Base-by-base conservation (phyloP, 2,329 filamentous ascomycete genomes). In the Pestalotiopsis sp. region DNA sequence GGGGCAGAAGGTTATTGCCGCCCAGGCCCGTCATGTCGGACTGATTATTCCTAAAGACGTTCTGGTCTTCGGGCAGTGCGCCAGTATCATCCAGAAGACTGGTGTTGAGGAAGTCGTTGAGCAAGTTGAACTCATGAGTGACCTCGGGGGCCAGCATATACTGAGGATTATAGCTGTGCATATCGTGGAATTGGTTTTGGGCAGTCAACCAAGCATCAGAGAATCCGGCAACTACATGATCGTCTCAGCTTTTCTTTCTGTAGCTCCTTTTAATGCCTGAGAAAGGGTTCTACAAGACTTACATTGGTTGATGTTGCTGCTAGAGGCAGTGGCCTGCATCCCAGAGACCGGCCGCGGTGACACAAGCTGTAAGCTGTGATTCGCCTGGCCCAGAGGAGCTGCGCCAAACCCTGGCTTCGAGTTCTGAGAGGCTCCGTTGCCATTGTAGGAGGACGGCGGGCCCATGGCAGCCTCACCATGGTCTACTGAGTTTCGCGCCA, bases 131-230 rank as follows among this genome's bases (percentile, higher is more conserved):
- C 83, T 99, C 96, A 81, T 96, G 96, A 69, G 92, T 94, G 74
- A 98, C 93, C 81, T 99, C 96, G 70, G 94, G 93, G 63, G 85
- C 83, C 82, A 98, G 97, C 91, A 97, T 94, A 83, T 96, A 98
- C 76, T 93, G 96, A 68, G 93, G 92, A 81, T 98, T 94, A 77
- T 94, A 94, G 78, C 90, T 93, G 82, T 96, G 94, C 91, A 98
- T 96, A 80, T 98, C 94, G 84, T 97, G 92, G 80, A 93, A 96
- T 76, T 93, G 92, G 78, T 91, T 96, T 76, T 94, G 92, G 68
- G 90, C 88, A 72, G 85, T 86, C 77, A 94, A 86, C 91, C 93
- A 95, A 77, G 94, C 92, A 83, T 93, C 93, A 71, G 88, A 86
- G 84, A 95, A 96, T 72, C 91, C 91, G 76, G 92, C 83, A 77